Conservation (phyloP, 495 filamentous ascomycete species). For the Penicillium subrubescens region DNA sequence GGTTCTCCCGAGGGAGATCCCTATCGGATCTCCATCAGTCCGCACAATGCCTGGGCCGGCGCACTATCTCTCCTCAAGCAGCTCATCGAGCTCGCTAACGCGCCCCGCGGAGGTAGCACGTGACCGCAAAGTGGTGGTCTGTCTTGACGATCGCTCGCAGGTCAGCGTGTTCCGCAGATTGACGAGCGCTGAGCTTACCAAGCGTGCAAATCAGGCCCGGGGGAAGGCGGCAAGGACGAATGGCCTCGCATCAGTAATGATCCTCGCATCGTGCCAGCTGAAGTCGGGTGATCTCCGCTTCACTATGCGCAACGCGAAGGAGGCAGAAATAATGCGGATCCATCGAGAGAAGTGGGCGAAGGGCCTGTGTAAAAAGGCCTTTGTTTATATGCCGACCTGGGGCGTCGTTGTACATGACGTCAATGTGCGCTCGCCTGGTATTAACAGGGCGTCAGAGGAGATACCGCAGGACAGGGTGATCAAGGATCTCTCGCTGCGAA, state of each 20-base stretch:
- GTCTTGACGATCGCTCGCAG: too few species aligned
- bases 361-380: not conserved
- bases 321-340: not conserved
- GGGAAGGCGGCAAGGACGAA: not conserved
- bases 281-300: not conserved
- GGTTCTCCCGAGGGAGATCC: too few species aligned
- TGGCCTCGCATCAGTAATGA: not conserved
- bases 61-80: too few species aligned
- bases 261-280: not conserved
- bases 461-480: not conserved
- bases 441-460: not conserved
- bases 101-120: too few species aligned
- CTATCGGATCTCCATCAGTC: too few species aligned
- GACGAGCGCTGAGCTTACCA: not conserved
- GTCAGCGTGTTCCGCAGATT: too few species aligned
- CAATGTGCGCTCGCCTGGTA: not conserved
- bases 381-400: not conserved
- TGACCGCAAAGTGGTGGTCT: too few species aligned
- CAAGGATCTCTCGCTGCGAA: not conserved
- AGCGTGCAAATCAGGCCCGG: not conserved
- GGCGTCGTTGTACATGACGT: not conserved
- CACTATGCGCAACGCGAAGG: not conserved
- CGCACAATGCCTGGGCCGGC: too few species aligned
- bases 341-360: not conserved
- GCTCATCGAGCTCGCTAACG: too few species aligned